Evolutionary conservation across 2,329 filamentous ascomycete genomes (phyloP), one percentile per base, ranked within the genome.

Genomic region (Tolypocladium ovalisporum): DNA sequence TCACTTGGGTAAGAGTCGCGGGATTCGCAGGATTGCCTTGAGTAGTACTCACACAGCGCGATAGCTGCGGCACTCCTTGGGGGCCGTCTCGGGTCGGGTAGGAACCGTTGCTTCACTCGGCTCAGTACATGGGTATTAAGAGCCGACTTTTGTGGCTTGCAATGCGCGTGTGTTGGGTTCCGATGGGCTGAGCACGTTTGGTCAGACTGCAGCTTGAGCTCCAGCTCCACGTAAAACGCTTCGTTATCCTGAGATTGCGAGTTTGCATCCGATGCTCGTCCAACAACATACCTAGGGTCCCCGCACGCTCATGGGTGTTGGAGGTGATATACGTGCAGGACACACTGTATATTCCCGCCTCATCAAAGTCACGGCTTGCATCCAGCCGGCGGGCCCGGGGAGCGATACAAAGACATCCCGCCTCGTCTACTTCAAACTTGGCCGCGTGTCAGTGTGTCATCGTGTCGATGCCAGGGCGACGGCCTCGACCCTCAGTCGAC

Each of bases 161-260:
- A 52, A 35, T 22, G 4, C 29, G 10, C 29, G 19, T 35, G 8
- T n/a, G 4, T 24, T 58, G 15, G 17, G 32, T 47, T 52, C 15
- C 53, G 4, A 36, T 8, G 37, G 32, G 42, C 47, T 55, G 39
- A 55, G 22, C 54, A 47, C 19, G 22, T 39, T 32, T 32, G 27
- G 47, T 52, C 37, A 17, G 7, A 22, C 37, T 55, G 47, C 53
- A 44, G n/a, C 17, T 55, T 58, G 53, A 58, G 56, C 56, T 58
- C 32, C n/a, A 5, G 36, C 44, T 27, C 51, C 36, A 52, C 52
- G 55, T 42, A 40, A 2, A 42, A 13, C 15, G 29, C 29, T 24
- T 37, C 15, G 51, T 34, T 53, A 15, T 27, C 36, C 49, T 35
- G 32, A 44, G 29, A 44, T 40, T 15, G 52, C 35, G 40, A 35